Percentiles rank a stretch among this genome's conserved stretches.
These are phyloP conservation scores for Phaffia tasmanica DNA, from an alignment of 768 basidiomycete species.

Conservation along the genomic window DNA sequence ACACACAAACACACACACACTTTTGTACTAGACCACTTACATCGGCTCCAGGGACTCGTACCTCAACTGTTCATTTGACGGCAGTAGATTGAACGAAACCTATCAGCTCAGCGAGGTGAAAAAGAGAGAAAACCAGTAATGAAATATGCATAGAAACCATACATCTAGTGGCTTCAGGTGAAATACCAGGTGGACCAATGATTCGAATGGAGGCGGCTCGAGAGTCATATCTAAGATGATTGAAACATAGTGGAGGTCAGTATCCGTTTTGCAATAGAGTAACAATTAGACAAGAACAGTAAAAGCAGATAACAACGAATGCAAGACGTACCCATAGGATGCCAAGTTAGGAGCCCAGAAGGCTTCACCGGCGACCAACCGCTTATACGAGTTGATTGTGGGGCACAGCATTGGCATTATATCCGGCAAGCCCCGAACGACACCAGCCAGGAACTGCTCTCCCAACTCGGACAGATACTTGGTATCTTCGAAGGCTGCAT, in stretches of 20 bases:
- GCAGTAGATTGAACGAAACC: not conserved
- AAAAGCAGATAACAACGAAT: no score
- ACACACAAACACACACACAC: not conserved
- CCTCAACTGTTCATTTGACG: conserved; percentile 48
- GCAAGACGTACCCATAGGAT: conserved; percentile 16
- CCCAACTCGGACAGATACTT: conserved; percentile 69
- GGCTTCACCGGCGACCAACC: conserved; percentile 77
- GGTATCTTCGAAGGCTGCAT: conserved; percentile 68
- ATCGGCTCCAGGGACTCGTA: conserved; percentile 92
- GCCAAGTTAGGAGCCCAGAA: conserved; percentile 32
- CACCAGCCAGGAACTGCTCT: conserved; percentile 90
- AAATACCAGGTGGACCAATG: conserved; percentile 79
- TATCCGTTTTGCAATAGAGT: no score
- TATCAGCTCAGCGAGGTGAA: not conserved
- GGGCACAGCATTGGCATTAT: conserved; percentile 77
- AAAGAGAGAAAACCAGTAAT: not conserved
- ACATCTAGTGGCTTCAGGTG: conserved; percentile 61
- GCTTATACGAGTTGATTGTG: conserved; percentile 94
- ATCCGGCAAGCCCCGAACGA: conserved; percentile 79
- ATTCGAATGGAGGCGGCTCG: conserved; percentile 85
- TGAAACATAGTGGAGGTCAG: conserved; percentile 62
- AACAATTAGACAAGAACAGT: no score
- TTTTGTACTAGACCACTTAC: conserved; percentile 42
- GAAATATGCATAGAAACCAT: not conserved
- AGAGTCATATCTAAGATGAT: conserved; percentile 60